Percentiles rank a stretch among this genome's conserved stretches.
phyloP scores from a whole-genome alignment of 2,329 filamentous ascomycete genomes.

The Penicillium nordicum region DNA sequence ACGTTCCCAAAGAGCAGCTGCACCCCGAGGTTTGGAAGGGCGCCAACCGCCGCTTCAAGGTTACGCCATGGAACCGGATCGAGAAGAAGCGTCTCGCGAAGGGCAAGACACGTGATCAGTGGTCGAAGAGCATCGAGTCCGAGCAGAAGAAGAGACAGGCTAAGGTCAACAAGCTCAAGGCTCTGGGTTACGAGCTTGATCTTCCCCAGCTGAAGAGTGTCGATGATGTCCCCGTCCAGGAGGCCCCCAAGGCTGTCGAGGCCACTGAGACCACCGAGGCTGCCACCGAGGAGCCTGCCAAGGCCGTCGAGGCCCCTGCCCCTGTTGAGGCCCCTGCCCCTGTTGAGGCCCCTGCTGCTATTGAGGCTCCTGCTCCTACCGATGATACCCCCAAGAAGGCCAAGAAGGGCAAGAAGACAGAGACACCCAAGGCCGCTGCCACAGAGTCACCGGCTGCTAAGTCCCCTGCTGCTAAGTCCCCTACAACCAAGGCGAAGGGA shows the following conservation, averaged over 20 bases:
- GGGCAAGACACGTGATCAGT: conserved; percentile 69
- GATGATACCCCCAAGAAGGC: conserved; percentile 35
- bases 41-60: conserved; percentile 85
- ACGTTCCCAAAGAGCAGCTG: conserved; percentile 71
- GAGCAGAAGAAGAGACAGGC: conserved; percentile 68
- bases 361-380: conserved; percentile 29
- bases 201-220: conserved; percentile 67
- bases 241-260: conserved; percentile 33
- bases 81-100: conserved; percentile 71
- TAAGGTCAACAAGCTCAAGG: conserved; percentile 72
- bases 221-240: conserved; percentile 49
- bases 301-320: conserved; percentile 16
- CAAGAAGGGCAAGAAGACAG: conserved; percentile 35
- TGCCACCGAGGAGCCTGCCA: conserved; percentile 18
- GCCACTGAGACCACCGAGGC: conserved; percentile 18
- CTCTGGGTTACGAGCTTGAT: conserved; percentile 78
- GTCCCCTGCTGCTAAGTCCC: conserved; percentile 13
- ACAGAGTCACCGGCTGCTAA: conserved; percentile 26
- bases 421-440: conserved; percentile 23
- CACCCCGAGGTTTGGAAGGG: conserved; percentile 84
- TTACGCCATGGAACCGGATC: conserved; percentile 82
- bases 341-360: not conserved
- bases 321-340: not conserved
- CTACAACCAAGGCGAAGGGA: conserved; percentile 23
- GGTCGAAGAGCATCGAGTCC: conserved; percentile 69